These are phyloP conservation scores for Breynia disticha DNA, from an alignment of 441 rosid species.

Conservation along the genomic window DNA sequence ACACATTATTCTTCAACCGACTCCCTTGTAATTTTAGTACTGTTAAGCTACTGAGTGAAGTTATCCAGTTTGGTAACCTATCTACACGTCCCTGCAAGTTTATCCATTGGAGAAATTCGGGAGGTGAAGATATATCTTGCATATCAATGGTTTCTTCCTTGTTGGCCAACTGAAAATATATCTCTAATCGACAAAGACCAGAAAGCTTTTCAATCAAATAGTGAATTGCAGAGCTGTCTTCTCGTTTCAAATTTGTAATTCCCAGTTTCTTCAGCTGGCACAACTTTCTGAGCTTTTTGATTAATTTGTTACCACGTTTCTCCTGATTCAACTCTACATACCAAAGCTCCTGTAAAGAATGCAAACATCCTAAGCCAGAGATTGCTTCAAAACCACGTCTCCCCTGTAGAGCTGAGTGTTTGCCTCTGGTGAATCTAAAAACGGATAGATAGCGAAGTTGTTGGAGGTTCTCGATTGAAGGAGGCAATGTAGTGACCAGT, in stretches of 20 bases:
- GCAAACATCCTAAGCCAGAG: neutral
- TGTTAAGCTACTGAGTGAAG: constrained; percentile 9
- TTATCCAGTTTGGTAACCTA: constrained; percentile 12
- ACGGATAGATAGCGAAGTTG: constrained; percentile 8
- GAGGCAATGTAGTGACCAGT: constrained; percentile 11
- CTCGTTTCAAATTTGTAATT: constrained; percentile 13
- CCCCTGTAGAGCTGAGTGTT: neutral
- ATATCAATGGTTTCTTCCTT: constrained; percentile 9
- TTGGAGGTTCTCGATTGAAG: constrained; percentile 4
- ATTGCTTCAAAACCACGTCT: constrained; percentile 9
- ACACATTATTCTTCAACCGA: constrained; percentile 5
- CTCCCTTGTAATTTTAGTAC: neutral
- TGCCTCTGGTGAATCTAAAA: neutral
- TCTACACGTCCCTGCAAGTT: constrained; percentile 9
- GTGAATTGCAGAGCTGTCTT: constrained; percentile 10
- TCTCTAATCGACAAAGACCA: constrained; percentile 5
- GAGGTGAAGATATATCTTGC: constrained; percentile 9
- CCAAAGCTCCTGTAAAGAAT: constrained; percentile 5
- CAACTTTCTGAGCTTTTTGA: constrained; percentile 8
- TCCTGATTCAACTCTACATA: constrained; percentile 6
- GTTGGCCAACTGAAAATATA: constrained; percentile 1
- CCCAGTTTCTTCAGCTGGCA: constrained; percentile 8
- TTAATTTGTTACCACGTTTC: neutral
- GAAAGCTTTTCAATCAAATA: constrained; percentile 7
- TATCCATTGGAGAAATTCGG: constrained; percentile 13